A percentile compares a stretch with the other conserved stretches of the same genome.
Evolutionary conservation across 139 green algal species (phyloP).

Genomic region (Auxenochlorella pyrenoidosa): DNA sequence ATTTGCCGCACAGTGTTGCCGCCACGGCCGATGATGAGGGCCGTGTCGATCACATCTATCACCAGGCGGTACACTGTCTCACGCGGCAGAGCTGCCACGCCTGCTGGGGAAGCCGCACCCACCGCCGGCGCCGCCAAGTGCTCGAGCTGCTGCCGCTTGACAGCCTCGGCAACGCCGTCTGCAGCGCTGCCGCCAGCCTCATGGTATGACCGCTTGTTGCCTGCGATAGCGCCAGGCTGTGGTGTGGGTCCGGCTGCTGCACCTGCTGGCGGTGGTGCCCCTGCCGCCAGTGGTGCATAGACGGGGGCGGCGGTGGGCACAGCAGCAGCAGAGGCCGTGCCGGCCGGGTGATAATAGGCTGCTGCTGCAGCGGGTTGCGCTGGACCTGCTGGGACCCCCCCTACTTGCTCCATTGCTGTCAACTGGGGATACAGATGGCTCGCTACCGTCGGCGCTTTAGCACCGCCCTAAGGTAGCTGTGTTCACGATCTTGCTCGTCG

Average conservation of each 20-base stretch:
- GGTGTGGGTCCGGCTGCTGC: not conserved
- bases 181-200: not conserved
- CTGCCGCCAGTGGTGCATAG: not conserved
- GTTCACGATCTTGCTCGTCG: no score
- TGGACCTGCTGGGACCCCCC: not conserved
- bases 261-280: not conserved
- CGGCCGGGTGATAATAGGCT: not conserved
- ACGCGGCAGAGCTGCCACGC: not conserved
- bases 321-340: not conserved
- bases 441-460: no score
- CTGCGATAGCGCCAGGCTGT: not conserved
- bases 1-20: constrained; percentile 31
- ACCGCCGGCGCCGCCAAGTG: not conserved
- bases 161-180: not conserved
- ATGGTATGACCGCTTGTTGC: constrained; percentile 4
- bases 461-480: no score
- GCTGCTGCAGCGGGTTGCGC: not conserved
- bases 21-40: constrained; percentile 24
- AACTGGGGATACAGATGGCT: no score
- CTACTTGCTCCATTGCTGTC: not conserved
- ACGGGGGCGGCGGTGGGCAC: no score
- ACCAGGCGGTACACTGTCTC: constrained; percentile 17
- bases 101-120: not conserved
- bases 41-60: constrained; percentile 8
- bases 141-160: constrained; percentile 23